Evolutionary conservation across 805 yeast species (phyloP).

Genomic region (Lipomyces chichibuensis): DNA sequence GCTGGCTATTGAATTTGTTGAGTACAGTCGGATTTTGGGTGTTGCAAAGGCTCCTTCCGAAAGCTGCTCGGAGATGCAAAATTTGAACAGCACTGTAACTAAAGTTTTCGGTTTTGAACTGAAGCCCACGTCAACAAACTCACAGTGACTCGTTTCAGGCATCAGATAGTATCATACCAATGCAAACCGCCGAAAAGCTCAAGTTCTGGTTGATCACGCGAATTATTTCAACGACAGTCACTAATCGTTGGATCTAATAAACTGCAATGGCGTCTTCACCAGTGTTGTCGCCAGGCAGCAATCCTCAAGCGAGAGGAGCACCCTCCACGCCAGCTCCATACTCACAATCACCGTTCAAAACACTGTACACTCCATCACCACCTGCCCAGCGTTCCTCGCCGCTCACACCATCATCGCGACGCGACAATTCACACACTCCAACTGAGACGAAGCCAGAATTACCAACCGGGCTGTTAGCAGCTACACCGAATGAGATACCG

Average conservation of each 20-base stretch:
- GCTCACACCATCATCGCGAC: not conserved
- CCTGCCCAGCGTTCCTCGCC: slow-evolving; percentile 5
- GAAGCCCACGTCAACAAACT: not conserved
- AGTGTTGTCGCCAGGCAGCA: not conserved
- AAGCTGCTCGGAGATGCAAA: not conserved
- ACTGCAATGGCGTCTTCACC: not conserved
- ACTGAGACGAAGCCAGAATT: not conserved
- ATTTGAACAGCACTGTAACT: not conserved
- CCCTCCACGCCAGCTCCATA: slow-evolving; percentile 16
- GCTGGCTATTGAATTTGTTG: not conserved
- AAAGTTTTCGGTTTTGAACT: not conserved
- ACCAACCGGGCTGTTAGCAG: slow-evolving; percentile 23
- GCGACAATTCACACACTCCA: slow-evolving; percentile 1
- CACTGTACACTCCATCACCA: slow-evolving; percentile 30
- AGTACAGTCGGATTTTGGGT: not conserved
- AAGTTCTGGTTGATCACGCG: not conserved
- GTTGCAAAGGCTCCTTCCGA: not conserved
- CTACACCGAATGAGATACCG: slow-evolving; percentile 30
- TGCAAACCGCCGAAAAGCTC: not conserved
- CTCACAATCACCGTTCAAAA: slow-evolving; percentile 32
- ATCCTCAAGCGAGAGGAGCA: not conserved
- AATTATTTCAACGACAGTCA: not conserved
- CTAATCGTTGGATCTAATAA: not conserved
- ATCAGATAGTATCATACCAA: no score
- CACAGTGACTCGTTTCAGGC: not conserved